Evolutionary conservation across 139 green algal species (phyloP), one percentile per base, ranked within the genome.

Genomic region (Closterium sp.): DNA sequence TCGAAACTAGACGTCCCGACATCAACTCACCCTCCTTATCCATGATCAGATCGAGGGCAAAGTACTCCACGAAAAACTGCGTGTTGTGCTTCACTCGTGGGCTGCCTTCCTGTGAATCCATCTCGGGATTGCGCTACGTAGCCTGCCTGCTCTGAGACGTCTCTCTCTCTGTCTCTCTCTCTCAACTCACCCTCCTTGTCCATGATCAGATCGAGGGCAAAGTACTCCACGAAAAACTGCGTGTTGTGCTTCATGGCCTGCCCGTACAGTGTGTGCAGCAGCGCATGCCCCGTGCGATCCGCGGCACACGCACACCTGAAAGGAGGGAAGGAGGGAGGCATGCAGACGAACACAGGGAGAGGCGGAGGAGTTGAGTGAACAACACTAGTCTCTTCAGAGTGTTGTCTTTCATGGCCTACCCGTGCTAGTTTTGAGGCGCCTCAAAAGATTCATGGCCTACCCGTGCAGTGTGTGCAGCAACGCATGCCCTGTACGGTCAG

Each of bases 141-240:
- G n/a, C n/a, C n/a, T n/a, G n/a, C n/a, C n/a, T n/a, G n/a, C n/a
- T n/a, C n/a, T n/a, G n/a, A n/a, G n/a, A n/a, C n/a, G n/a, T n/a
- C n/a, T n/a, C n/a, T n/a, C n/a, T n/a, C n/a, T n/a, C n/a, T n/a
- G n/a, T n/a, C n/a, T n/a, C n/a, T n/a, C n/a, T n/a, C n/a, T n/a
- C 62, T 24, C 62, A 24, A 30, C 62, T 89, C 30, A 91, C 91
- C 96, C 13, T 96, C 92, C 30, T 94, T 85, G 93, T 99, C 97
- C 98, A 99, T 99, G 92, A 99, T 98, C 38, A 99, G 95, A 94
- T 99, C 98, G 86, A 99, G 93, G 0, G 98, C 98, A 96, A 99
- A 99, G 96, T 99, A 99, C 95, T 99, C 98, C 13, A 99, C 98
- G 92, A 99, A 99, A 89, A 99, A 99, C 94, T 99, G 96, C 70